Evolutionary conservation across 192 early-diverging fungal species (phyloP).

Genomic region (Borealophlyctis nickersoniae): DNA sequence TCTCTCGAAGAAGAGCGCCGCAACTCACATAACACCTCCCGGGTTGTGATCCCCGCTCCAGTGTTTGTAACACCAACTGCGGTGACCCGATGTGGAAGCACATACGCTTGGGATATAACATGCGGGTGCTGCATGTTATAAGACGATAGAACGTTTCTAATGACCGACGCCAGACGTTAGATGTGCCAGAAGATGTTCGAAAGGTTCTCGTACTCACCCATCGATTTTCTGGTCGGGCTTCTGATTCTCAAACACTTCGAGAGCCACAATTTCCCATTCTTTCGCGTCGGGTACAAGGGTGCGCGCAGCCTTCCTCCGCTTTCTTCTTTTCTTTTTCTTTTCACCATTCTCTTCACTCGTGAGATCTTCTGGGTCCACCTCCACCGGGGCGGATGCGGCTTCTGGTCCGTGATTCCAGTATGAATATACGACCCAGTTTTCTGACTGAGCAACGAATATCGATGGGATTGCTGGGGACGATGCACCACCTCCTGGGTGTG

Average conservation of each 20-base stretch:
- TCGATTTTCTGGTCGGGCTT: constrained; percentile 64
- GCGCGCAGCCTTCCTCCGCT: constrained; percentile 13
- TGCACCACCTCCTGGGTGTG: constrained; percentile 49
- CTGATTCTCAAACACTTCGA: constrained; percentile 83
- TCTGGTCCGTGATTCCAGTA: constrained; percentile 81
- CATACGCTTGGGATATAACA: constrained; percentile 73
- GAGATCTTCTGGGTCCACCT: constrained; percentile 5
- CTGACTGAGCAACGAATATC: constrained; percentile 70
- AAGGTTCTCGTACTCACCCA: constrained; percentile 47
- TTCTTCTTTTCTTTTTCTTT: constrained; percentile 18
- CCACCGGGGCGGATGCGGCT: constrained; percentile 11
- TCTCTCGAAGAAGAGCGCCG: neutral
- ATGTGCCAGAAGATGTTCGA: constrained; percentile 8
- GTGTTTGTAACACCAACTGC: constrained; percentile 86
- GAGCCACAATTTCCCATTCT: constrained; percentile 73
- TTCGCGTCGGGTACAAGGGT: constrained; percentile 43
- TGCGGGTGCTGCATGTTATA: constrained; percentile 64
- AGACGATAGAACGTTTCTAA: constrained; percentile 72
- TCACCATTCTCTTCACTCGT: constrained; percentile 8
- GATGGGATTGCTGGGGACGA: constrained; percentile 24
- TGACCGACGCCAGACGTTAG: too few species aligned
- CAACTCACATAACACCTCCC: constrained; percentile 70
- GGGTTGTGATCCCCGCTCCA: constrained; percentile 76
- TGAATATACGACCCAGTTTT: constrained; percentile 86
- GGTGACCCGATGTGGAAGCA: constrained; percentile 68